Evolutionary conservation across 129 eudicot genomes (phyloP), one percentile per base, ranked within the genome.

Genomic region (Tagetes patula): DNA sequence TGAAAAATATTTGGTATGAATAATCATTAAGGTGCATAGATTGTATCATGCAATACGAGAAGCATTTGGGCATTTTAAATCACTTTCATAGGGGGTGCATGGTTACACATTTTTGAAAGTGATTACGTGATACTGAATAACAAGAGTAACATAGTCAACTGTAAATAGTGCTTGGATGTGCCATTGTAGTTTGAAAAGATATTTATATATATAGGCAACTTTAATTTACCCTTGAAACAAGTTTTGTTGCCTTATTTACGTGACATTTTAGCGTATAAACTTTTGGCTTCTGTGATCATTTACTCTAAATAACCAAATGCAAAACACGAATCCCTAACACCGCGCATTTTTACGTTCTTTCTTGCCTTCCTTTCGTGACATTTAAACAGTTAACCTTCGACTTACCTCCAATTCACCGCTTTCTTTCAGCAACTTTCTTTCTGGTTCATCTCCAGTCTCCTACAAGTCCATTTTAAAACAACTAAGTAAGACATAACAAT

Each of bases 361-460:
- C 36, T 8, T 5, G 33, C 65, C 77, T 56, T 14, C 30, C 46
- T 31, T 11, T 42, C 41, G 13, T 41, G 8, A 56, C 70, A 64
- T 20, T 6, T 59, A 47, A 71, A 67, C 41, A 42, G 74, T 43
- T 60, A 39, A 66, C 31, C 31, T 67, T 50, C 31, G 66, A 67
- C 58, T 45, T 63, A 78, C 82, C 82, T 34, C 77, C 53, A 49
- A 43, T 63, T 61, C 36, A 20, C 62, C 43, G 41, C 65, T 80
- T 60, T 75, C 73, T 75, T 75, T 75, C 63, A 53, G 37, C 64
- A n/a, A 52, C 38, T 77, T 59, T 76, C 8, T 56, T 81, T 59
- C 38, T 36, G 13, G 63, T 65, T 75, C 84, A 34, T 65, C 81
- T 56, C 47, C 48, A 45, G 69, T 43, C 61, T 50, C 81, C 84